These are phyloP conservation scores for Colletotrichum sp. DNA, from an alignment of 2,329 filamentous ascomycete genomes.

Conservation along the genomic window DNA sequence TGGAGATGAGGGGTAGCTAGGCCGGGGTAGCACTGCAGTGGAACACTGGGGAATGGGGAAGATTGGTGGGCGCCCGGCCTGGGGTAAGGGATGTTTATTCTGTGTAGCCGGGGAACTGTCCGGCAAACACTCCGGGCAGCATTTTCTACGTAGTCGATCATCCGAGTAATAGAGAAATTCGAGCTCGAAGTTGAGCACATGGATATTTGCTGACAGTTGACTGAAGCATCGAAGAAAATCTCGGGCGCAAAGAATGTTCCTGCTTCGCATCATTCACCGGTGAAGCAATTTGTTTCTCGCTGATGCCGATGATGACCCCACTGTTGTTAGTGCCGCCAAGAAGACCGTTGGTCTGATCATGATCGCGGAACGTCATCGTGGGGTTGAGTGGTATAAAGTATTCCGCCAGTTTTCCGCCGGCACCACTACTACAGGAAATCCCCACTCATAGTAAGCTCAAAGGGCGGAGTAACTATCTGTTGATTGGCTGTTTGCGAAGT, in stretches of 20 bases:
- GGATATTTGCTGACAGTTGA: neutral
- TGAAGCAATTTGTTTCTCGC: neutral
- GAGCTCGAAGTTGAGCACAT: neutral
- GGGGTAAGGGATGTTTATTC: neutral
- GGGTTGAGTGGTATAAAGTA: neutral
- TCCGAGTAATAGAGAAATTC: neutral
- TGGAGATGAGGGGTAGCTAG: neutral
- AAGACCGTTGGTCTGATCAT: neutral
- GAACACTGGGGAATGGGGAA: neutral
- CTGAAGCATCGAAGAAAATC: neutral
- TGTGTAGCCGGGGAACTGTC: neutral
- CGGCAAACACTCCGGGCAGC: neutral
- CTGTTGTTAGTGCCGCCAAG: neutral
- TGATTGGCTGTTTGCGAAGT: neutral
- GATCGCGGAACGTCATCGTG: neutral
- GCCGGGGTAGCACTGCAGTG: neutral
- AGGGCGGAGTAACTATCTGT: neutral
- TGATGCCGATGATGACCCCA: neutral
- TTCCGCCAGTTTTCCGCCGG: neutral
- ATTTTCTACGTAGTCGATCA: neutral
- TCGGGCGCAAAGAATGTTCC: neutral
- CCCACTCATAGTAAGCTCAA: neutral
- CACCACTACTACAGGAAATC: neutral
- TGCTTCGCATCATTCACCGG: neutral
- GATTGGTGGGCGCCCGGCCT: neutral